Base-by-base conservation (phyloP, 2,329 filamentous ascomycete species). In the Cryphonectria naterciae region DNA sequence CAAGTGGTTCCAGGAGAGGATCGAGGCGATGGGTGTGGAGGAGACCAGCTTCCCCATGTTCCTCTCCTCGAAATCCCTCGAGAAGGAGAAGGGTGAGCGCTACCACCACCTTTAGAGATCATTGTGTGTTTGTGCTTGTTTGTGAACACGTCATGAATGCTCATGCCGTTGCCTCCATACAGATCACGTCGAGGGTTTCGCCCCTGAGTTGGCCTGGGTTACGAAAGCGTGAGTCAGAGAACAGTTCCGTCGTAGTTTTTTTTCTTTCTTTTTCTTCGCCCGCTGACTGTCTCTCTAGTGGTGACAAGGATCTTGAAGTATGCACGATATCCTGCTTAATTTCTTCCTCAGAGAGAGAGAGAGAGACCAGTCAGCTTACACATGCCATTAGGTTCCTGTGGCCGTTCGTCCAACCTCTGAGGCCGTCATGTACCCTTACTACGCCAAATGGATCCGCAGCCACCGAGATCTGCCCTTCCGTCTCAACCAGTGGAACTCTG, bases 41-140 rank as follows among this genome's bases (percentile, higher is more conserved):
- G 97, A 99, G 85, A 93, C 93, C 80, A 97, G 94, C 81, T 99
- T 99, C 82, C 96, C 96, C 72, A 92, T 99, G 81, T 99, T 98
- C 83, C 89, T 99, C 75, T 97, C 94, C 25, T 87, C 93, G 78
- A 97, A 97, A 83, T 97, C 97, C 56, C 84, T 99, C 74, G 87
- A 89, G 79, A 89, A 88, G 80, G 95, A 98, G 83, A 98, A 98
- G 87, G 62, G 71, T 70, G 28, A 52, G 68, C n/a, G 25, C n/a
- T n/a, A 10, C 19, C 2, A 17, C 10, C 19, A 8, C 35, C 37
- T 39, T 39, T 17, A 17, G 61, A 32, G 19, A 22, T 46, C 8
- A n/a, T 3, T 10, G 6, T 15, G 25, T 58, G n/a, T 54, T 28
- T 13, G 22, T n/a, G 22, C 25, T 11, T 15, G 41, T 54, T 2